phyloP scores from a whole-genome alignment of 164 flowering plant genomes.

The Buxus sempervirens region DNA sequence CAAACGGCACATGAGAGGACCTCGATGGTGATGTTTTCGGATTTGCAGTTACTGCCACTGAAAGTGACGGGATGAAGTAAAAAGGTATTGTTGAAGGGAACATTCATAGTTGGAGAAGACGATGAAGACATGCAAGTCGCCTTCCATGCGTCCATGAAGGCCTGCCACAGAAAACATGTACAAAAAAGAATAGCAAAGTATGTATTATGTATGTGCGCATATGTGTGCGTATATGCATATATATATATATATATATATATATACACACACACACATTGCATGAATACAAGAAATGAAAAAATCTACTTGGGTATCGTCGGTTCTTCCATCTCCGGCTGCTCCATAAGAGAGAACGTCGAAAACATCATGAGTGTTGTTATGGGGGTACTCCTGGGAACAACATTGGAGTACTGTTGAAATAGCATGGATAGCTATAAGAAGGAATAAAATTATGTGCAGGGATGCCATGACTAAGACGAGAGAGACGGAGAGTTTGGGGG shows the following conservation, averaged over 20 bases:
- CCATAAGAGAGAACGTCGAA: slow-evolving; percentile 16
- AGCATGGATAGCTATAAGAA: neutral
- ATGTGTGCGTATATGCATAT: no score
- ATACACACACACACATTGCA: no score
- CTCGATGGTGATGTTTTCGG: slow-evolving; percentile 3
- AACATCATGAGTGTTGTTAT: neutral
- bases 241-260: no score
- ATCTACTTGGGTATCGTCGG: slow-evolving; percentile 16
- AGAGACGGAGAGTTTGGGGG: no score
- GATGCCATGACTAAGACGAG: neutral
- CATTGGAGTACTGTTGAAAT: neutral
- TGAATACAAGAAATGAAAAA: neutral
- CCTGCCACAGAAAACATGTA: slow-evolving; percentile 8
- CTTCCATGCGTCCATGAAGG: slow-evolving; percentile 19
- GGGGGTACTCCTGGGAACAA: neutral
- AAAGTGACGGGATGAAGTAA: neutral
- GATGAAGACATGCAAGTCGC: slow-evolving; percentile 10
- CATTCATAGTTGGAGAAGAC: neutral
- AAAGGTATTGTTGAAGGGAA: slow-evolving; percentile 6
- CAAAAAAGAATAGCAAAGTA: neutral
- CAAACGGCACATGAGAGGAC: neutral
- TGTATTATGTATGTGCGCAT: no score
- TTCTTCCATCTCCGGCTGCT: slow-evolving; percentile 12
- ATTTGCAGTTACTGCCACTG: neutral
- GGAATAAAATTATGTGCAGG: neutral